Evolutionary conservation across 2,329 filamentous ascomycete species (phyloP), one percentile per base, ranked within the genome.

Genomic region (Ceratocystis eucalypticola): DNA sequence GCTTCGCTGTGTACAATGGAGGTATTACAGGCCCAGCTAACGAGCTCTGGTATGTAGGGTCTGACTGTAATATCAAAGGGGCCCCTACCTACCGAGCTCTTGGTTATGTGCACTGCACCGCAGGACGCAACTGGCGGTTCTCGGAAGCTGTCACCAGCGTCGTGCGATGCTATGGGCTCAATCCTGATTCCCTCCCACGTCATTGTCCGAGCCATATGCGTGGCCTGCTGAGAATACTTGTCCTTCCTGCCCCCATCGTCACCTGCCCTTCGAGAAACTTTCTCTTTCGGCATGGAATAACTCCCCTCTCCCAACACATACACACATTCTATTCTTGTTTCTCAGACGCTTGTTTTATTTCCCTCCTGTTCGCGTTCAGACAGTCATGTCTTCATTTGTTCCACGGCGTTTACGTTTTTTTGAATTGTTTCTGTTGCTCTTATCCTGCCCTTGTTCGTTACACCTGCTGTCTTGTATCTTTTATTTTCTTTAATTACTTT

Each of bases 331-430:
- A 17, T 30, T 57, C 10, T 57, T 30, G 10, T 57, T 57, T 10
- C n/a, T 50, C 3, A 41, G 5, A 41, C 10, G 37, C n/a, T 22
- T 20, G 5, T 53, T 20, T 22, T 59, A 15, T 37, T 59, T n/a
- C 33, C 5, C 55, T 59, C 6, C 17, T 59, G 28, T 37, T 28
- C 20, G 20, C 48, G 48, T 53, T 53, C 48, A 53, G 20, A 28
- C 48, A 30, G 55, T 59, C 55, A 33, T 59, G 55, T 59, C 33
- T 25, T 59, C 55, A 59, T 30, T 37, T 30, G 22, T 37, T 37
- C 20, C 55, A 59, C 55, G 55, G 55, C 55, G 55, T 59, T 59
- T 59, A 37, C 28, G 33, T 59, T 17, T 28, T n/a, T n/a, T 30
- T 59, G 28, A 53, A 25, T 28, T 25, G 22, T 53, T 53, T 28